Conservation (phyloP, 345 rosid species). For the Syzygium jambos region DNA sequence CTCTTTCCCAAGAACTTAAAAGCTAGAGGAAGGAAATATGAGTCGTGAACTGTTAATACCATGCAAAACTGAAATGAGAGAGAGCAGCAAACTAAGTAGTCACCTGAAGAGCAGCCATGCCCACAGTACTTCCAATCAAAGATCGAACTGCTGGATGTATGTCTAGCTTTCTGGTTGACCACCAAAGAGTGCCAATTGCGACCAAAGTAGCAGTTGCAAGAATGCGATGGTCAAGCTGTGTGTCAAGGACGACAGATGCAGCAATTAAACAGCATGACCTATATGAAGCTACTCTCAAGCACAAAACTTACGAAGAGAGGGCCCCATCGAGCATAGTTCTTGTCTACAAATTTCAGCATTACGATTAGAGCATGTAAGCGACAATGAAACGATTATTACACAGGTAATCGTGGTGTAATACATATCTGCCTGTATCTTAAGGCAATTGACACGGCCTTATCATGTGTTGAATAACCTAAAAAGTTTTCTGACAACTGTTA, state of each 20-base stretch:
- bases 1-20: not conserved
- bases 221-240: slow-evolving; percentile 83
- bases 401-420: not conserved
- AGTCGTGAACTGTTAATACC: not conserved
- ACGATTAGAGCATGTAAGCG: not conserved
- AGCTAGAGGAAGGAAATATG: not conserved
- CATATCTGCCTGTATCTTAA: not conserved
- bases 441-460: not conserved
- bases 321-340: not conserved
- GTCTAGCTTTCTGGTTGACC: slow-evolving; percentile 70
- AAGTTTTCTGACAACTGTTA: not conserved
- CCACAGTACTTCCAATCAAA: slow-evolving; percentile 61
- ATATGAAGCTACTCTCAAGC: not conserved
- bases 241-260: not conserved
- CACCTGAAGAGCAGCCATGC: slow-evolving; percentile 89
- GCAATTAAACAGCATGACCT: not conserved
- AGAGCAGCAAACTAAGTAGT: not conserved
- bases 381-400: not conserved
- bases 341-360: not conserved
- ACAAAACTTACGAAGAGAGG: not conserved
- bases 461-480: not conserved
- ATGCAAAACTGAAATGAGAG: not conserved
- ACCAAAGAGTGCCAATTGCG: slow-evolving; percentile 59
- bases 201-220: slow-evolving; percentile 66
- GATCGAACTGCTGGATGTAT: slow-evolving; percentile 77